A percentile compares a stretch with the other conserved stretches of the same genome.
Evolutionary conservation across 148 eudicot genomes (phyloP).

Genomic region (Simmondsia chinensis): DNA sequence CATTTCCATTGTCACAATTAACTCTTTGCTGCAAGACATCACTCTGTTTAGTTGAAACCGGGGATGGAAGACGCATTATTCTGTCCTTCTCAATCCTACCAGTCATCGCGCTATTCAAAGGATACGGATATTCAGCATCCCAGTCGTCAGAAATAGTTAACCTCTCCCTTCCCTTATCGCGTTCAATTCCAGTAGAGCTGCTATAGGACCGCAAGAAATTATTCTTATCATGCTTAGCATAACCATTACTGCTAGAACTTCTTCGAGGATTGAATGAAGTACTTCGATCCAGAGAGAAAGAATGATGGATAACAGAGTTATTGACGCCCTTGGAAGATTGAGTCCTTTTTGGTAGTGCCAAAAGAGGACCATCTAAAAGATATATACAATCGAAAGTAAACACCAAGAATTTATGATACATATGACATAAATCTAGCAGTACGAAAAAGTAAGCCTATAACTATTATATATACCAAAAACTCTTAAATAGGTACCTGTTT

Average conservation of each 20-base stretch:
- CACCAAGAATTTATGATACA: neutral
- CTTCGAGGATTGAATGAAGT: constrained; percentile 53
- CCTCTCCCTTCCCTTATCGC: constrained; percentile 59
- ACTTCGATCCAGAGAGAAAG: constrained; percentile 34
- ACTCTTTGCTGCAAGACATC: constrained; percentile 14
- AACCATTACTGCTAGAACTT: constrained; percentile 56
- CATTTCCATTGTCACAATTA: constrained; percentile 25
- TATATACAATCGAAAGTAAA: neutral
- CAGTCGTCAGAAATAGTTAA: constrained; percentile 36
- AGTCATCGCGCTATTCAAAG: constrained; percentile 35
- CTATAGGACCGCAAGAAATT: constrained; percentile 41
- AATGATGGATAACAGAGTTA: constrained; percentile 30
- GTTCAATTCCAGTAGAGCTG: constrained; percentile 53
- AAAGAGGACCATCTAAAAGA: constrained; percentile 28
- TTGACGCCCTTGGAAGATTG: constrained; percentile 28
- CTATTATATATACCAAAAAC: neutral
- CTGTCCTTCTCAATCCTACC: constrained; percentile 42
- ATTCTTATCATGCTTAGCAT: constrained; percentile 45
- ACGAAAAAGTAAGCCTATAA: neutral
- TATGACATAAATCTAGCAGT: neutral
- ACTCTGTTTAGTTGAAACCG: constrained; percentile 21
- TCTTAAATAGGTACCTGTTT: constrained; percentile 28
- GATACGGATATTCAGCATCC: constrained; percentile 59
- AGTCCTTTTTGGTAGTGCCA: constrained; percentile 30
- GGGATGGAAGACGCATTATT: constrained; percentile 58